Evolutionary conservation across 768 basidiomycete genomes (phyloP), one percentile per base, ranked within the genome.

Genomic region (Floccularia luteovirens): DNA sequence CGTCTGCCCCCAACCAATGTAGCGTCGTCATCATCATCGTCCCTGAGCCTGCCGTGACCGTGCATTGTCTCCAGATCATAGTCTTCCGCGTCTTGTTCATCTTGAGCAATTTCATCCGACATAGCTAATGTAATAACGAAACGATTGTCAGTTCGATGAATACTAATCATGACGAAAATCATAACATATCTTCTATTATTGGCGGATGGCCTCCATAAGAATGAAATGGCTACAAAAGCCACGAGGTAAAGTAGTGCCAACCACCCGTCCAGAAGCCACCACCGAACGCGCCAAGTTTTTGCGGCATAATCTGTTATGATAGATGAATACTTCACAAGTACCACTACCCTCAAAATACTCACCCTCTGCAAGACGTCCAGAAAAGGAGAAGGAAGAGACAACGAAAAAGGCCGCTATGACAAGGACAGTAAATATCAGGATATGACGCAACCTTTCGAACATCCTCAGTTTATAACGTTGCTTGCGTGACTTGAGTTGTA

Each of bases 241-340:
- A 71, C 63, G 33, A 96, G 74, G 58, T 94, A 98, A 19, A 98
- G 77, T 33, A 93, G 70, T 1, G 88, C 80, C 32, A 98, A 73
- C 72, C 90, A 98, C 13, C 93, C 96, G 53, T 99, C 96, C 30
- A 99, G 72, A 4, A 99, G 68, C 85, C 91, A 91, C 96, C 96
- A 99, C 35, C 93, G 82, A 40, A 76, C 70, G 43, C 71, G 75
- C 92, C 92, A 97, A 13, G 89, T 82, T 45, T 82, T 85, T 4
- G 91, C 86, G 12, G 90, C 87, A 55, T 93, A 97, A 57, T 94
- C 91, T 92, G 31, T 32, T 10, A 25, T 24, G 39, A 43, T 24
- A 43, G 19, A 20, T 8, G 31, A 47, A 30, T 16, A 46, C 35
- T 12, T 24, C 10, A 42, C 27, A 39, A 32, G 43, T 20, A 14